Evolutionary conservation across 257 asterid genomes (phyloP).

Genomic region (Nyctanthes arbortristis): DNA sequence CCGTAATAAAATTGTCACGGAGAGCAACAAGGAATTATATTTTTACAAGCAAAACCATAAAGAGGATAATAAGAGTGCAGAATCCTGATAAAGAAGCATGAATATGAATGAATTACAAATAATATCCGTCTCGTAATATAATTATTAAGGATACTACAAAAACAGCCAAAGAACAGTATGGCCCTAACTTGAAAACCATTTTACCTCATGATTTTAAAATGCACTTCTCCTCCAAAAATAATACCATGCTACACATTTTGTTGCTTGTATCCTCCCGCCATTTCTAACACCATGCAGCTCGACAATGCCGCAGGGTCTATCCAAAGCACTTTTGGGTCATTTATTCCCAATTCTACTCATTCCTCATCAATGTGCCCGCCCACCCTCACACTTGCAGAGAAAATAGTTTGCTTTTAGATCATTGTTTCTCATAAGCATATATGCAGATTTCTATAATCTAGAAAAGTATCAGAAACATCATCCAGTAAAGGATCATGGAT

Average conservation of each 20-base stretch:
- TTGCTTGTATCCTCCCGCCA: too few relatives aligned
- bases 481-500: too few relatives aligned
- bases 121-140: background rate
- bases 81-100: background rate
- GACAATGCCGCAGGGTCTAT: too few relatives aligned
- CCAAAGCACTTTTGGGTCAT: too few relatives aligned
- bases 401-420: too few relatives aligned
- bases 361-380: too few relatives aligned
- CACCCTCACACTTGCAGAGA: too few relatives aligned
- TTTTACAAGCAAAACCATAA: background rate
- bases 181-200: background rate
- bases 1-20: background rate
- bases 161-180: background rate
- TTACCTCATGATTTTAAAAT: background rate
- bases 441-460: too few relatives aligned
- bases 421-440: too few relatives aligned
- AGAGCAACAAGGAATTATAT: background rate
- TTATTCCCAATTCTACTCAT: too few relatives aligned
- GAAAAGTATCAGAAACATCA: too few relatives aligned
- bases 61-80: background rate
- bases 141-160: background rate
- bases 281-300: too few relatives aligned
- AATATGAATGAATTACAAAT: background rate
- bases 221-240: background rate
- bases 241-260: background rate